Conservation (phyloP, 1,284 basidiomycete species). For the Ceratobasidium theobromae region DNA sequence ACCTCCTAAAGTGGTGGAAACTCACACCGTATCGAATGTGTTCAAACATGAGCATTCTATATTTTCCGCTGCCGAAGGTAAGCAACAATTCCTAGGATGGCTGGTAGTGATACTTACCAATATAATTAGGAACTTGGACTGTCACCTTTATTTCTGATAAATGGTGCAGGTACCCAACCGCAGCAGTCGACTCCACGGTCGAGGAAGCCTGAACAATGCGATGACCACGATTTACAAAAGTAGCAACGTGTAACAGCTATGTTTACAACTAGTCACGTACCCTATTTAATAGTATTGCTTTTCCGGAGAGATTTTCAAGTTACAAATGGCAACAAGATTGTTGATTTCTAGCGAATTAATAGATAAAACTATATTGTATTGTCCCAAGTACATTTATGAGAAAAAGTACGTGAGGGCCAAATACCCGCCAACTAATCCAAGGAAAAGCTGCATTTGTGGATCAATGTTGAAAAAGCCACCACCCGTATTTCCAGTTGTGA, state of each 20-base stretch:
- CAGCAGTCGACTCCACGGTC: conserved; percentile 46
- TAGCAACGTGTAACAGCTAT: neutral
- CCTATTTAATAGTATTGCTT: neutral
- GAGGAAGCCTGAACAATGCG: conserved; percentile 40
- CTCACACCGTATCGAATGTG: conserved; percentile 83
- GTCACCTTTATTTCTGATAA: conserved; percentile 87
- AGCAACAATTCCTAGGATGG: conserved; percentile 37
- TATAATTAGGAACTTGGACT: conserved; percentile 75
- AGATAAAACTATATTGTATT: too few relatives aligned
- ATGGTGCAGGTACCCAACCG: conserved; percentile 77
- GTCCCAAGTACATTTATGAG: conserved; percentile 41
- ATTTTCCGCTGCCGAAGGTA: conserved; percentile 84
- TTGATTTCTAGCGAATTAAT: too few relatives aligned
- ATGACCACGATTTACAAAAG: conserved; percentile 1
- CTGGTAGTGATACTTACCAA: neutral
- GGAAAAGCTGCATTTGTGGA: conserved; percentile 63
- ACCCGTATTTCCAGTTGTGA: conserved; percentile 44
- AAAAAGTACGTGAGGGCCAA: conserved; percentile 49
- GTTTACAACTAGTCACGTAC: neutral
- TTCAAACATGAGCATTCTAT: conserved; percentile 79
- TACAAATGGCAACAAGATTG: too few relatives aligned
- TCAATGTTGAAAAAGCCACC: conserved; percentile 52
- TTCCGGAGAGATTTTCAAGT: neutral
- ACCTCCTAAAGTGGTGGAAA: conserved; percentile 74
- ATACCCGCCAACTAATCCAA: conserved; percentile 63